Percentiles rank a stretch among this genome's conserved stretches.
Evolutionary conservation across 805 yeast genomes (phyloP).

Genomic region (Wickerhamomyces bovis): DNA sequence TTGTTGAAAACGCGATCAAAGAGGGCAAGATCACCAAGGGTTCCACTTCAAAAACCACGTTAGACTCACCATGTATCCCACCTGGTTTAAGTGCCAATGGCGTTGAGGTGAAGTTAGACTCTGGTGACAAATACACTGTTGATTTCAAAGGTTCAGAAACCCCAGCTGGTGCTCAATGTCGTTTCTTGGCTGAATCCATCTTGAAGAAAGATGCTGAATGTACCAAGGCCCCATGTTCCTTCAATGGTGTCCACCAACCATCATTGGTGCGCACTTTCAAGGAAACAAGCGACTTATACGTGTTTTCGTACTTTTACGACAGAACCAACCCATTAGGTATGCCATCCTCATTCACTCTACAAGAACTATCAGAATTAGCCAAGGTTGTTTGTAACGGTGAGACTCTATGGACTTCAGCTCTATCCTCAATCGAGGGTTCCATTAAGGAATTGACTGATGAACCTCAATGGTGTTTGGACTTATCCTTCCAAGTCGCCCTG

Average conservation of each 20-base stretch:
- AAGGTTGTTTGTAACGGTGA: constrained; percentile 82
- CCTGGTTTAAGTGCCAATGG: constrained; percentile 60
- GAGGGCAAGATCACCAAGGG: constrained; percentile 34
- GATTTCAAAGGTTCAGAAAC: constrained; percentile 59
- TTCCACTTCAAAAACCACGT: constrained; percentile 36
- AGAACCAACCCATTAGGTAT: constrained; percentile 90
- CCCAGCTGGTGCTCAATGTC: constrained; percentile 79
- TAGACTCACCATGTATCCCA: constrained; percentile 83
- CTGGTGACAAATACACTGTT: constrained; percentile 43
- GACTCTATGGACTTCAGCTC: constrained; percentile 60
- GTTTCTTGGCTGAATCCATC: constrained; percentile 73
- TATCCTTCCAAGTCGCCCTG: constrained; percentile 83
- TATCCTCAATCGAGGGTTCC: constrained; percentile 63
- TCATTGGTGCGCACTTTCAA: constrained; percentile 75
- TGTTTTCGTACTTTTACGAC: constrained; percentile 94
- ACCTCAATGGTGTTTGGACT: constrained; percentile 92
- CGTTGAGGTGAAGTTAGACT: constrained; percentile 52
- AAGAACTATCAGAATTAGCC: constrained; percentile 79
- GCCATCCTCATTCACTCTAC: constrained; percentile 83
- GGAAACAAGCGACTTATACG: constrained; percentile 67
- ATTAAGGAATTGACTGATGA: constrained; percentile 61
- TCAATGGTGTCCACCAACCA: constrained; percentile 97
- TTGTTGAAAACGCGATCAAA: constrained; percentile 48
- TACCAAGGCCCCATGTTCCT: constrained; percentile 76
- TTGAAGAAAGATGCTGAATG: constrained; percentile 82